These are phyloP conservation scores for Tylopilus subfusipes DNA, from an alignment of 768 basidiomycete genomes.

Conservation along the genomic window DNA sequence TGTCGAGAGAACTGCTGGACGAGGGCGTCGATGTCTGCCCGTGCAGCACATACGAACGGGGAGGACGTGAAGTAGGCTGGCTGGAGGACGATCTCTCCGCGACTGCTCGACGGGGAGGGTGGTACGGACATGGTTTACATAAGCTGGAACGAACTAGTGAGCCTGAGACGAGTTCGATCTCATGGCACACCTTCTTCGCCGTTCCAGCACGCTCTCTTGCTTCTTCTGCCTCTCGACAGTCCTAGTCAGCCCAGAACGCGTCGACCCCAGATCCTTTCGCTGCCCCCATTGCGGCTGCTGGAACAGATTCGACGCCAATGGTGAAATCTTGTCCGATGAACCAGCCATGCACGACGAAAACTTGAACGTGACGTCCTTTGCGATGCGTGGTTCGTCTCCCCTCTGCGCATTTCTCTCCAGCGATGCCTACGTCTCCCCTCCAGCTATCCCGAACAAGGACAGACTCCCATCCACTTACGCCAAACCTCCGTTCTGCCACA, in stretches of 20 bases:
- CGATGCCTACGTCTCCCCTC: neutral
- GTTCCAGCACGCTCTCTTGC: conserved; percentile 44
- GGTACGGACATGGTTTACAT: conserved; percentile 38
- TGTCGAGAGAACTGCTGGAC: conserved; percentile 50
- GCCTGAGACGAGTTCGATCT: no score
- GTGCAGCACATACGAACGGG: conserved; percentile 59
- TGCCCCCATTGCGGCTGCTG: conserved; percentile 68
- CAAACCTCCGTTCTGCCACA: conserved; percentile 73
- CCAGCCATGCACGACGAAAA: conserved; percentile 84
- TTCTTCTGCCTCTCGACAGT: conserved; percentile 67
- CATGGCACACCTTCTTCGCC: neutral
- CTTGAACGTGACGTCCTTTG: conserved; percentile 67
- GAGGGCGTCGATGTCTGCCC: conserved; percentile 59
- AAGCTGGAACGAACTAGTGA: no score
- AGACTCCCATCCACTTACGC: conserved; percentile 58
- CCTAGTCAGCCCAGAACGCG: conserved; percentile 38
- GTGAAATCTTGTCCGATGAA: conserved; percentile 80
- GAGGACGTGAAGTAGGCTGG: conserved; percentile 79
- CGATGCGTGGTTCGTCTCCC: conserved; percentile 57
- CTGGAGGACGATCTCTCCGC: conserved; percentile 64
- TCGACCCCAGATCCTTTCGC: conserved; percentile 55
- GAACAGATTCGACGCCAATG: conserved; percentile 69
- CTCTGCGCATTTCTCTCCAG: neutral
- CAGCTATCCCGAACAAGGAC: conserved; percentile 69
- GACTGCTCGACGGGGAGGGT: conserved; percentile 53